Evolutionary conservation across 495 filamentous ascomycete genomes (phyloP).

Genomic region (Aspergillus cavernicola): DNA sequence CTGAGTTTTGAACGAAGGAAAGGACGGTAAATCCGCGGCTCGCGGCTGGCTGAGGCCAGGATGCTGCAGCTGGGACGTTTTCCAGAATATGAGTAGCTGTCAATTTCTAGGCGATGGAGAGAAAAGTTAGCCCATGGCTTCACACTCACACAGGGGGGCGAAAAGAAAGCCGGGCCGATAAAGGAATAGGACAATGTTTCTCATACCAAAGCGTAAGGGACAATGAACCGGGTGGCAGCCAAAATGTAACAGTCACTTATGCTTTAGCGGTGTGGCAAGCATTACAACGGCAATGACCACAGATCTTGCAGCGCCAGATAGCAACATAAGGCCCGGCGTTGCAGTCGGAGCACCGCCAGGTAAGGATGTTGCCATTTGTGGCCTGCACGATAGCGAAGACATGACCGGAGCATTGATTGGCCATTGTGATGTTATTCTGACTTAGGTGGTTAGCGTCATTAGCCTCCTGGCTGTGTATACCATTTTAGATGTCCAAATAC

Average conservation of each 20-base stretch:
- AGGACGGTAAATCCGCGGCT: background rate
- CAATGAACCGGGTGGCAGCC: constrained; percentile 9
- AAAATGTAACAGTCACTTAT: constrained; percentile 24
- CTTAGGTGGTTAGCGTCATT: background rate
- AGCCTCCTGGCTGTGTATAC: background rate
- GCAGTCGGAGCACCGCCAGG: constrained; percentile 49
- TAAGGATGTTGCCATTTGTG: constrained; percentile 47
- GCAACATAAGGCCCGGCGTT: constrained; percentile 48
- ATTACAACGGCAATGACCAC: constrained; percentile 45
- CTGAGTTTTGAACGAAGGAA: background rate
- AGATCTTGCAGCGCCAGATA: constrained; percentile 50
- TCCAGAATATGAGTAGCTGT: background rate
- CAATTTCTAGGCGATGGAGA: background rate
- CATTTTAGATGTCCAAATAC: background rate
- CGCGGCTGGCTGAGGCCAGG: constrained; percentile 6
- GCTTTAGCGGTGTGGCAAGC: constrained; percentile 43
- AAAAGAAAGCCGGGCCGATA: background rate
- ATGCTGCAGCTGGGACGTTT: constrained; percentile 12
- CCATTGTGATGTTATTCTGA: constrained; percentile 28
- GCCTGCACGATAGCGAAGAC: constrained; percentile 44
- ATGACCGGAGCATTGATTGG: constrained; percentile 47
- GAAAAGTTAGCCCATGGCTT: background rate
- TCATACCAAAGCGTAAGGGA: constrained; percentile 12
- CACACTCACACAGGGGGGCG: background rate
- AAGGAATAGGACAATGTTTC: constrained; percentile 1